A percentile compares a stretch with the other conserved stretches of the same genome.
Evolutionary conservation across 805 yeast species (phyloP).

Genomic region (Candida pseudoglaebosa): DNA sequence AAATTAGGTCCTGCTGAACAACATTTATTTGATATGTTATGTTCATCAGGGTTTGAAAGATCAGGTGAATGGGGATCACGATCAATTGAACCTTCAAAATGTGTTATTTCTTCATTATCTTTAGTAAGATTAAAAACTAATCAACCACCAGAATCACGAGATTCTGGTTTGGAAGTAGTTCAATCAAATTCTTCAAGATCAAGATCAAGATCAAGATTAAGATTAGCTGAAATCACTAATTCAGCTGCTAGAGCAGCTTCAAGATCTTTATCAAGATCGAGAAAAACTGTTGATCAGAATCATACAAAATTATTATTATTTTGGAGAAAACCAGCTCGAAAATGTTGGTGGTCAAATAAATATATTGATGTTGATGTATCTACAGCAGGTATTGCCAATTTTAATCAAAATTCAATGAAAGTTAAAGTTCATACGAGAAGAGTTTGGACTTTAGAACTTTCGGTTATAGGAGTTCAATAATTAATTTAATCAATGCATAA

Average conservation of each 20-base stretch:
- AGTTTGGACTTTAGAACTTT: slow-evolving; percentile 94
- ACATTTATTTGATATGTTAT: slow-evolving; percentile 90
- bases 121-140: slow-evolving; percentile 53
- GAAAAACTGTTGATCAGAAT: slow-evolving; percentile 33
- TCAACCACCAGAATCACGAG: slow-evolving; percentile 40
- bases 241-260: slow-evolving; percentile 55
- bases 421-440: slow-evolving; percentile 83
- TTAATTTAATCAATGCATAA: neutral
- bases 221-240: slow-evolving; percentile 58
- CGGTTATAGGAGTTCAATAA: slow-evolving; percentile 79
- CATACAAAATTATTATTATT: slow-evolving; percentile 71
- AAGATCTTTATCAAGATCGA: slow-evolving; percentile 53
- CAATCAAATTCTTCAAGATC: slow-evolving; percentile 34
- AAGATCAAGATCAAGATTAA: slow-evolving; percentile 43
- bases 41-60: slow-evolving; percentile 75
- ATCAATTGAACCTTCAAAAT: slow-evolving; percentile 79
- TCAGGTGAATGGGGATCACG: slow-evolving; percentile 83
- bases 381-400: slow-evolving; percentile 16
- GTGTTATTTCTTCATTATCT: slow-evolving; percentile 82
- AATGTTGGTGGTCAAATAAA: slow-evolving; percentile 95
- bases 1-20: slow-evolving; percentile 85
- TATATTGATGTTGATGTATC: slow-evolving; percentile 42
- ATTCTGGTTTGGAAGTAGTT: slow-evolving; percentile 34
- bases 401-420: slow-evolving; percentile 17
- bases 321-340: slow-evolving; percentile 98